A percentile compares a stretch with the other conserved stretches of the same genome.
Conservation (phyloP, 202 grass and related monocot genomes). For the Brachypodium distachyon region DNA sequence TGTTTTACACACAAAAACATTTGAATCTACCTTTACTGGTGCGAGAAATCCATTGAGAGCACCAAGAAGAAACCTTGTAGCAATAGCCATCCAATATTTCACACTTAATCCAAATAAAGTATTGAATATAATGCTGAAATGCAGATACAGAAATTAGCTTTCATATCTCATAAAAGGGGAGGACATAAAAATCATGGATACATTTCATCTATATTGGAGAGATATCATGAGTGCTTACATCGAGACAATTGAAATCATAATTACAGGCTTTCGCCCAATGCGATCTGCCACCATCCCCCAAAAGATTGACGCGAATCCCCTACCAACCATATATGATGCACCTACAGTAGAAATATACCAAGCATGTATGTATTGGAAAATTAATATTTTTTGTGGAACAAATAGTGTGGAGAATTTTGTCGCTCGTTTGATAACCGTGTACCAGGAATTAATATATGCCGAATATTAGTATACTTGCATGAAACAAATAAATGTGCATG, state of each 20-base stretch:
- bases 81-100: slow-evolving; percentile 83
- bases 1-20: not conserved
- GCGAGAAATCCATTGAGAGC: slow-evolving; percentile 72
- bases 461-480: not conserved
- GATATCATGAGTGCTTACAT: slow-evolving; percentile 24
- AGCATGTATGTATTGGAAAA: not conserved
- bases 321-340: slow-evolving; percentile 59
- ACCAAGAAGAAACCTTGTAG: slow-evolving; percentile 73
- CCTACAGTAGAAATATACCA: slow-evolving; percentile 12
- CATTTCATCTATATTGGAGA: not conserved
- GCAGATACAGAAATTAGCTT: not conserved
- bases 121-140: slow-evolving; percentile 72
- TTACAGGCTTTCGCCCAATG: slow-evolving; percentile 62
- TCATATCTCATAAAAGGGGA: not conserved
- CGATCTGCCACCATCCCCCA: slow-evolving; percentile 67
- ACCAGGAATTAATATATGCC: not conserved
- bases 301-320: slow-evolving; percentile 54
- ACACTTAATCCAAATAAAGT: slow-evolving; percentile 78
- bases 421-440: not conserved
- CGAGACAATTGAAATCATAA: slow-evolving; percentile 32
- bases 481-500: not conserved
- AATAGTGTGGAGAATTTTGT: not conserved
- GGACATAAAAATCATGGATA: not conserved
- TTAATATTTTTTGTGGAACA: not conserved
- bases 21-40: slow-evolving; percentile 41